Conservation (phyloP, 345 rosid genomes). For the Pistacia atlantica region DNA sequence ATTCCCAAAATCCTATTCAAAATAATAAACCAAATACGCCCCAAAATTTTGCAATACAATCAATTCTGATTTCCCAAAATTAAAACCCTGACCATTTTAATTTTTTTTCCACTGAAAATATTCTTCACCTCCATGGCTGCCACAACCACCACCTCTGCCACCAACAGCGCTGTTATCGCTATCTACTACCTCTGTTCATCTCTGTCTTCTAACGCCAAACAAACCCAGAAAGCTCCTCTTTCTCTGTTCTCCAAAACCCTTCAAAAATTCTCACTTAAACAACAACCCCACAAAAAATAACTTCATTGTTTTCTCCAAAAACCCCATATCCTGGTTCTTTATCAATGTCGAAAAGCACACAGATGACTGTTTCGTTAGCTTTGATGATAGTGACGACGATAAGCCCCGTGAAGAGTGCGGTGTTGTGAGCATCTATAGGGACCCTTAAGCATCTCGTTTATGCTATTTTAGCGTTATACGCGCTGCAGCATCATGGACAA, state of each 20-base stretch:
- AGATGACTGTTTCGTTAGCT: constrained; percentile 16
- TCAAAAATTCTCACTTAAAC: constrained; percentile 13
- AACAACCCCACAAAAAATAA: constrained; percentile 24
- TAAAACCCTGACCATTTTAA: no score
- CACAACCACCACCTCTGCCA: constrained; percentile 15
- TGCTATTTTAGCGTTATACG: constrained; percentile 88
- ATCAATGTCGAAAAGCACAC: constrained; percentile 19
- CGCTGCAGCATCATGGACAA: constrained; percentile 96
- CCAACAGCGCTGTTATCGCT: constrained; percentile 17
- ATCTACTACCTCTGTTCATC: constrained; percentile 6
- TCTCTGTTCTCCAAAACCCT: constrained; percentile 37
- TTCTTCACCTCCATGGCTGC: constrained; percentile 32
- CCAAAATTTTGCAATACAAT: no score
- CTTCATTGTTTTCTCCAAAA: constrained; percentile 35
- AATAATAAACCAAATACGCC: no score
- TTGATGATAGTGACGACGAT: constrained; percentile 47
- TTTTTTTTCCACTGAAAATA: neutral
- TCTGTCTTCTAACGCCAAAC: constrained; percentile 24
- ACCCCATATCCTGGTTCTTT: constrained; percentile 38
- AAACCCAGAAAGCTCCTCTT: constrained; percentile 20
- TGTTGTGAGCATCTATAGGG: constrained; percentile 89
- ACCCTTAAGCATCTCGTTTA: constrained; percentile 88
- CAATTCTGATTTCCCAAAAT: no score
- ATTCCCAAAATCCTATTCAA: no score
- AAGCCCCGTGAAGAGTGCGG: constrained; percentile 98